These are phyloP conservation scores for Skeletonema marinoi DNA, from an alignment of 108 stramenopile species.

Conservation along the genomic window DNA sequence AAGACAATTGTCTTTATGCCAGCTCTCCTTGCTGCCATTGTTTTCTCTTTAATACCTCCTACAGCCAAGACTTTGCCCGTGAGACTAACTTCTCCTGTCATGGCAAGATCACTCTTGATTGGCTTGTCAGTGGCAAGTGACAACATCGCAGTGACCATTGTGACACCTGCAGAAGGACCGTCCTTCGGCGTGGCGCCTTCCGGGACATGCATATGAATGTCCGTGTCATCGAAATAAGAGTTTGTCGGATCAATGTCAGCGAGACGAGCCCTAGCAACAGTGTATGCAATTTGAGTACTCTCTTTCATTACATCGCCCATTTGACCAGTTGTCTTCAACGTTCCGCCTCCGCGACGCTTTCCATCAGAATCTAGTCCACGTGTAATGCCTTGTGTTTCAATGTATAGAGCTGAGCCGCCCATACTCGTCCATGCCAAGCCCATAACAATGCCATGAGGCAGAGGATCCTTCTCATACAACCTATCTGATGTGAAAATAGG, in stretches of 20 bases:
- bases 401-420: slow-evolving; percentile 96
- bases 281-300: slow-evolving; percentile 92
- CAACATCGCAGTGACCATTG: slow-evolving; percentile 96
- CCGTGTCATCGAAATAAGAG: slow-evolving; percentile 77
- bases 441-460: slow-evolving; percentile 97
- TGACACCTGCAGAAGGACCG: slow-evolving; percentile 96
- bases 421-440: slow-evolving; percentile 97
- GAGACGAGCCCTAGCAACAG: slow-evolving; percentile 88
- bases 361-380: slow-evolving; percentile 69
- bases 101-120: slow-evolving; percentile 93
- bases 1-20: slow-evolving; percentile 89
- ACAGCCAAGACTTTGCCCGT: slow-evolving; percentile 96
- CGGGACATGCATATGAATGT: slow-evolving; percentile 99
- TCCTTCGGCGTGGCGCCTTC: slow-evolving; percentile 99
- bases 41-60: slow-evolving; percentile 99
- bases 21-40: slow-evolving; percentile 95
- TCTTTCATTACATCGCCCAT: slow-evolving; percentile 97
- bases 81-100: slow-evolving; percentile 95
- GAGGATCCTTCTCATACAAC: slow-evolving; percentile 87
- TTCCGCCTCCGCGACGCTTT: slow-evolving; percentile 77
- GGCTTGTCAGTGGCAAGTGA: slow-evolving; percentile 88
- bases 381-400: slow-evolving; percentile 94
- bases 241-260: slow-evolving; percentile 67
- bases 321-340: slow-evolving; percentile 91
- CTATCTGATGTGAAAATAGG: slow-evolving; percentile 91